A percentile compares a stretch with the other conserved stretches of the same genome.
These are phyloP conservation scores for Penicillium nucicola DNA, from an alignment of 495 filamentous ascomycete genomes.

Conservation along the genomic window DNA sequence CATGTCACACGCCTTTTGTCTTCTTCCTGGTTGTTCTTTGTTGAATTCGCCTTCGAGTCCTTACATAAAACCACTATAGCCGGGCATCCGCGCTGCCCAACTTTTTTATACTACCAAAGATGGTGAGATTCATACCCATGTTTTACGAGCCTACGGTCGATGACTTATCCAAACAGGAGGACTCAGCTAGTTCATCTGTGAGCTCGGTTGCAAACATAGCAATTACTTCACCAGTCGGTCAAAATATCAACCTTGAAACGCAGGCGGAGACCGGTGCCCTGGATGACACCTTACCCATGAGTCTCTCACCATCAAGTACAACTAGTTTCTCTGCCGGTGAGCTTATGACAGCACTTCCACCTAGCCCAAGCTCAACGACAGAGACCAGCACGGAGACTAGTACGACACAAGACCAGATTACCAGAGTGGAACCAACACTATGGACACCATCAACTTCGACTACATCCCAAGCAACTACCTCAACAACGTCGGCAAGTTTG, in stretches of 20 bases:
- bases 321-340: no score
- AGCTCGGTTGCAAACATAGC: no score
- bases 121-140: background rate
- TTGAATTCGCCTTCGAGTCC: background rate
- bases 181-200: no score
- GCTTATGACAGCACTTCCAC: no score
- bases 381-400: no score
- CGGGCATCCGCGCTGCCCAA: background rate
- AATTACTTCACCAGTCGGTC: no score
- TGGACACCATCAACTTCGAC: background rate
- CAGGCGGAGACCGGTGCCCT: no score
- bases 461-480: background rate
- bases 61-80: slow-evolving; percentile 1
- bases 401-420: background rate
- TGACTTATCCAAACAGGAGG: no score
- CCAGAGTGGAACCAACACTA: background rate
- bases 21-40: background rate
- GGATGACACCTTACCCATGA: no score
- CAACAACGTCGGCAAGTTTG: background rate
- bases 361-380: background rate
- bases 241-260: no score
- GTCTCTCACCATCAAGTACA: no score
- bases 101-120: background rate
- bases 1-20: background rate
- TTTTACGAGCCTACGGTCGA: background rate